A percentile compares a stretch with the other conserved stretches of the same genome.
Conservation (phyloP, 1,139 yeast genomes). For the Zygosaccharomyces sapae region DNA sequence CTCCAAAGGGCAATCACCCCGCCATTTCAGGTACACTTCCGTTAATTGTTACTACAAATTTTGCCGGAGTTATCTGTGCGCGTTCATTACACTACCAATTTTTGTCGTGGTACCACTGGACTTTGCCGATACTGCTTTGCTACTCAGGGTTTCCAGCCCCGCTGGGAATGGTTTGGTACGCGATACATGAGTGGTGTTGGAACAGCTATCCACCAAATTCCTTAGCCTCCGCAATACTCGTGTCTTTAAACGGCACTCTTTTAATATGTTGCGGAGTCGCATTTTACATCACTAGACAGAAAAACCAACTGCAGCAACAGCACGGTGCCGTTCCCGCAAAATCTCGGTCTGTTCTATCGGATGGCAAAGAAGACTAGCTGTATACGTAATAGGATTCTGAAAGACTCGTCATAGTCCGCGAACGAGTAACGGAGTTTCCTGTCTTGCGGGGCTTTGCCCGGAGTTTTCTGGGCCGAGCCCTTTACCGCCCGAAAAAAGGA, state of each 20-base stretch:
- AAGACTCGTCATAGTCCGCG: no score
- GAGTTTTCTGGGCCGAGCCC: no score
- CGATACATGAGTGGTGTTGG: slow-evolving; percentile 66
- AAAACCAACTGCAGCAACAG: no score
- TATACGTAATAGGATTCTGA: no score
- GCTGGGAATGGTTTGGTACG: slow-evolving; percentile 36
- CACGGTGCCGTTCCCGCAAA: no score
- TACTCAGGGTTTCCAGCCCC: slow-evolving; percentile 39
- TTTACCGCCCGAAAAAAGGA: no score
- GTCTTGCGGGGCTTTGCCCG: no score
- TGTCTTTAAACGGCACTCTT: slow-evolving; percentile 22
- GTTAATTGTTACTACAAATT: slow-evolving; percentile 52
- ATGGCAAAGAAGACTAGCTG: no score
- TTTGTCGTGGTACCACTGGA: slow-evolving; percentile 87
- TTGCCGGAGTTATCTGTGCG: slow-evolving; percentile 74
- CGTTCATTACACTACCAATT: slow-evolving; percentile 91
- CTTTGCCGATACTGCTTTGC: slow-evolving; percentile 63
- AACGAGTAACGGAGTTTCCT: no score
- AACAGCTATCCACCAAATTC: slow-evolving; percentile 58
- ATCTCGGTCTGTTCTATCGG: no score
- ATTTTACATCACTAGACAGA: background rate
- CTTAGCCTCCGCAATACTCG: slow-evolving; percentile 25
- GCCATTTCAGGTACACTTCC: slow-evolving; percentile 27
- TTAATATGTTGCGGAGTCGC: slow-evolving; percentile 12
- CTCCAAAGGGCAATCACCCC: no score